These are phyloP conservation scores for Cenococcum geophilum DNA, from an alignment of 495 filamentous ascomycete species.

Conservation along the genomic window DNA sequence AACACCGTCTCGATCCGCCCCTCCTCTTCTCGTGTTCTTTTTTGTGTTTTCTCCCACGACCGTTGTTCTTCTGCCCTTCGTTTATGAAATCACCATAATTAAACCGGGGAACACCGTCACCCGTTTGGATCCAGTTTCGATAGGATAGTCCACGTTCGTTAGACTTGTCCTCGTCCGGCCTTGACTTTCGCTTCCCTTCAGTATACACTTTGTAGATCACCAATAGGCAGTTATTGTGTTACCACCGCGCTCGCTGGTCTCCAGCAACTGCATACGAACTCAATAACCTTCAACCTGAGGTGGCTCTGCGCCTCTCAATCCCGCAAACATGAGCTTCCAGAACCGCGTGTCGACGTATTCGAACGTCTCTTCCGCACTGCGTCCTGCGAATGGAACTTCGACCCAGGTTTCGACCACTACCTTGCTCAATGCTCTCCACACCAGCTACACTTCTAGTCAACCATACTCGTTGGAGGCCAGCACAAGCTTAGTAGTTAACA, in stretches of 20 bases:
- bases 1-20: not conserved
- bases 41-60: constrained; percentile 8
- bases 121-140: not conserved
- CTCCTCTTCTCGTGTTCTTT: not conserved
- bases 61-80: constrained; percentile 6
- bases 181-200: not conserved
- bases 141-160: not conserved
- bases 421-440: constrained; percentile 85
- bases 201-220: not conserved
- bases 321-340: constrained; percentile 44
- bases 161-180: not conserved
- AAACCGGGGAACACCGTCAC: not conserved
- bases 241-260: not conserved
- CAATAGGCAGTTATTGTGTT: no score
- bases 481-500: constrained; percentile 90
- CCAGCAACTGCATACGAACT: not conserved
- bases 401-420: constrained; percentile 86
- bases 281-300: constrained; percentile 2
- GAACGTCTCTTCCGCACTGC: constrained; percentile 58
- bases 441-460: constrained; percentile 71
- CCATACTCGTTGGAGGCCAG: constrained; percentile 84
- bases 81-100: not conserved
- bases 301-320: constrained; percentile 19
- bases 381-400: constrained; percentile 47
- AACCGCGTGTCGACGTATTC: constrained; percentile 86